Evolutionary conservation across 2,329 filamentous ascomycete species (phyloP), one percentile per base, ranked within the genome.

Genomic region (Sporothrix protearum): DNA sequence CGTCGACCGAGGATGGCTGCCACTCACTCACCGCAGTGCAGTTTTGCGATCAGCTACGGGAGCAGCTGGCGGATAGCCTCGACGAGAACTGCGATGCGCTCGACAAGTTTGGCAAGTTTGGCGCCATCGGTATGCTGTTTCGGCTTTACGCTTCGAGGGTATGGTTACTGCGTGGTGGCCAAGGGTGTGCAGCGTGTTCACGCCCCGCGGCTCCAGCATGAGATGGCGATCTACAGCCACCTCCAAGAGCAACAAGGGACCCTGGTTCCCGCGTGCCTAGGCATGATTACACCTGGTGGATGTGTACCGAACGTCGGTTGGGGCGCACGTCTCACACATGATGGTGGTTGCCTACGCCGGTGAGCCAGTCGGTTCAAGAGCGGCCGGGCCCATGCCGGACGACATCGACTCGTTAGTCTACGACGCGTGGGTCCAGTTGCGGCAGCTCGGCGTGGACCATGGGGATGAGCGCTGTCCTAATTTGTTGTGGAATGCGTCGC

Each of bases 111-210:
- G 69, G 64, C 45, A 68, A 59, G 47, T 59, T 19, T 42, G 69
- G 69, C 33, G 64, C 55, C 14, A 71, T 51, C 6, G 39, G 71
- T 1, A 51, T 59, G 47, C 55, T 73, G 9, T 71, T 73, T 30
- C 66, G 64, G 33, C 64, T n/a, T 73, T 12, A 39, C 28, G 42
- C 57, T 73, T 9, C 53, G 49, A 25, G 22, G 22, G 1, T 73
- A 69, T 36, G 71, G 69, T 7, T 73, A 73, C 55, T 36, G 64
- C 36, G 49, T 73, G 5, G 55, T 66, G 2, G 69, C 45, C 69
- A 73, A 73, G 64, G 69, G 71, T 16, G 57, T 66, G 49, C 69
- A 71, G 63, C 55, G 22, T 1, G n/a, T 49, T 14, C 69, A 71
- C 16, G 10, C 36, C 1, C 1, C 16, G 4, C 45, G 14, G 9